Percentiles rank a stretch among this genome's conserved stretches.
Conservation (phyloP, 2,329 filamentous ascomycete species). For the Exophiala sp. region DNA sequence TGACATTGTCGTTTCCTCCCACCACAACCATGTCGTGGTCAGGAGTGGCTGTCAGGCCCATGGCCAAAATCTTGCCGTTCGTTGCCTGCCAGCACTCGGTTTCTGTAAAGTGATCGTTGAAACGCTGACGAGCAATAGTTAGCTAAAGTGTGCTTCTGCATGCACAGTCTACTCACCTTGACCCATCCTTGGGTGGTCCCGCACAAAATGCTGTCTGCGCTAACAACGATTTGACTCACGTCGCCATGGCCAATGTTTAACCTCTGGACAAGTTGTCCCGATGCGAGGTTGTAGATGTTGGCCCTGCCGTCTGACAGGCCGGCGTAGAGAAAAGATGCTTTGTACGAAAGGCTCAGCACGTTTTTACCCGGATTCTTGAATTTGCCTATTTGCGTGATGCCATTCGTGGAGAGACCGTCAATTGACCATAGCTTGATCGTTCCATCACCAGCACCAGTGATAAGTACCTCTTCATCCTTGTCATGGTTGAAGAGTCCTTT, state of each 20-base stretch:
- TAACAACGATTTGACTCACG: constrained; percentile 46
- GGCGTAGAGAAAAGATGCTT: constrained; percentile 87
- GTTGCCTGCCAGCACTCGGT: constrained; percentile 76
- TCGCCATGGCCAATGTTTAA: constrained; percentile 78
- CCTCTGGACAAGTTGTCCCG: constrained; percentile 78
- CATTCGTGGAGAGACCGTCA: constrained; percentile 42
- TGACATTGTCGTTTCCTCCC: constrained; percentile 83
- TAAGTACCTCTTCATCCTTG: constrained; percentile 68
- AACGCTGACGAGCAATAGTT: constrained; percentile 48
- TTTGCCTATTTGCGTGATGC: constrained; percentile 63
- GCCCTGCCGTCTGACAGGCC: constrained; percentile 82
- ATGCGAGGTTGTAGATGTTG: constrained; percentile 96
- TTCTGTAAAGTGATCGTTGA: constrained; percentile 77
- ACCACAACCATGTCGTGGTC: constrained; percentile 82
- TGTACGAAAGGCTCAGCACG: constrained; percentile 72
- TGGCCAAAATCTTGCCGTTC: constrained; percentile 78
- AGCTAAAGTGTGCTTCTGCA: not conserved
- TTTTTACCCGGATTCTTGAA: constrained; percentile 58
- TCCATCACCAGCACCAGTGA: constrained; percentile 90
- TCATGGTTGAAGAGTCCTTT: constrained; percentile 64
- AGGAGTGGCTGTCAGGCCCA: constrained; percentile 64
- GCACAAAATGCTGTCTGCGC: constrained; percentile 78
- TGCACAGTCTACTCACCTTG: constrained; percentile 52
- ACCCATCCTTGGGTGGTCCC: constrained; percentile 84
- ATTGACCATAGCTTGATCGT: constrained; percentile 80